phyloP scores from a whole-genome alignment of 2,329 filamentous ascomycete genomes.

The Hymenoscyphus fraxineus region DNA sequence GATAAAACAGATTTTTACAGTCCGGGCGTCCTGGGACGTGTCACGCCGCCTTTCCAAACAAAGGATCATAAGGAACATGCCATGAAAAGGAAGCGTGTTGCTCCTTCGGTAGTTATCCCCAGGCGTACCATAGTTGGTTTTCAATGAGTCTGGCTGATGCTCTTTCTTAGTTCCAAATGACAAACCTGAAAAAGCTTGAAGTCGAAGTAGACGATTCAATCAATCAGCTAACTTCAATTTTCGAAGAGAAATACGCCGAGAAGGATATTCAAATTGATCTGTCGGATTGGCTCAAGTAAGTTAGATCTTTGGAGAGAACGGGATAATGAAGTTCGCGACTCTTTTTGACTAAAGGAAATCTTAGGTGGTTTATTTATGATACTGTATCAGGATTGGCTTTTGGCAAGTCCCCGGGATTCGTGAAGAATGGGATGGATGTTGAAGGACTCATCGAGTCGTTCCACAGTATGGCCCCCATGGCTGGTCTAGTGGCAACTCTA shows the following conservation, averaged over 20 bases:
- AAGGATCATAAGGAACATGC: not conserved
- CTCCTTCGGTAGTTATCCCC: not conserved
- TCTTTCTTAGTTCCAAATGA: not conserved
- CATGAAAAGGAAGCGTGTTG: not conserved
- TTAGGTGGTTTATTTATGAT: not conserved
- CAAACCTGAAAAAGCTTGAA: not conserved
- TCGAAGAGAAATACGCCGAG: not conserved
- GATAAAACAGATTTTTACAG: constrained; percentile 2
- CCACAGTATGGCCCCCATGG: not conserved
- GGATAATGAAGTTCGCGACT: too few species aligned
- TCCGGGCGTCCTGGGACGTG: not conserved
- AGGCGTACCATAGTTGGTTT: not conserved
- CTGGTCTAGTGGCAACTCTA: not conserved
- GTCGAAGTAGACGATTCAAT: not conserved
- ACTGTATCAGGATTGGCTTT: not conserved
- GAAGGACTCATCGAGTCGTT: not conserved
- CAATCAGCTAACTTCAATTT: not conserved
- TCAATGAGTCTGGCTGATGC: not conserved
- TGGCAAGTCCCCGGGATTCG: not conserved
- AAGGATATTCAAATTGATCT: not conserved
- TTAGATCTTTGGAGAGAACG: not conserved
- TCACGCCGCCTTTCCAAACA: not conserved
- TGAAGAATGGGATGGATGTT: not conserved
- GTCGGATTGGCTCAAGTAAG: not conserved
- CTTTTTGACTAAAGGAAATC: not conserved